Evolutionary conservation across 1,284 basidiomycete species (phyloP), one percentile per base, ranked within the genome.

Genomic region (Rhodotorula sp.): DNA sequence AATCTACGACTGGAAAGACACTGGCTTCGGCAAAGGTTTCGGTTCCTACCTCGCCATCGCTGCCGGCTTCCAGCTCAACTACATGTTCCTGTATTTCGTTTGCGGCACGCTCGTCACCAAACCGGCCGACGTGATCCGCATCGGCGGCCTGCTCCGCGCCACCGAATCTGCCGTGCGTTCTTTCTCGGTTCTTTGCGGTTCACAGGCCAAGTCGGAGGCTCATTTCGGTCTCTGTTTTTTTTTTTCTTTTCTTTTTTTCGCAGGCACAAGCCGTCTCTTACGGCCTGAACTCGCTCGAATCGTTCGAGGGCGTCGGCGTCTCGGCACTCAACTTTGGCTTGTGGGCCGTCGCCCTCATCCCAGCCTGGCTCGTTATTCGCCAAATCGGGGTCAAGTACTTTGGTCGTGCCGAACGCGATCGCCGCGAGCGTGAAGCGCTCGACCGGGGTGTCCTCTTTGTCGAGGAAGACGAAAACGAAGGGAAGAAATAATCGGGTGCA

Each of bases 141-240:
- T 75, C 65, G 78, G 77, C n/a, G 73, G 75, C 21, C 64, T 74
- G 2, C 66, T 76, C 21, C 80, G 72, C 26, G 80, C 66, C 12
- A 73, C 71, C 7, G 68, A 73, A 38, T 70, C 68, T 1, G 71
- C 68, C 14, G 69, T 68, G 31, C 10, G 60, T 67, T 23, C n/a
- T 19, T 31, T 38, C 45, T 7, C 38, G 8, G 2, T 43, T 43
- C 10, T 12, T 10, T 43, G 38, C 38, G 38, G 12, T 45, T 62
- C 23, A 26, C 28, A 6, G 18, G 26, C 26, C 6, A 19, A 19
- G 15, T 57, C 19, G 19, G 19, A 19, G n/a, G 31, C 26, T 7
- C 16, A 7, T 10, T 19, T 10, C 2, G 14, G 47, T 5, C 2
- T 6, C 47, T 26, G 2, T 47, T 6, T 43, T 28, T 3, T 19